phyloP scores from a whole-genome alignment of 1,284 basidiomycete species.

The Sparassis latifolia region DNA sequence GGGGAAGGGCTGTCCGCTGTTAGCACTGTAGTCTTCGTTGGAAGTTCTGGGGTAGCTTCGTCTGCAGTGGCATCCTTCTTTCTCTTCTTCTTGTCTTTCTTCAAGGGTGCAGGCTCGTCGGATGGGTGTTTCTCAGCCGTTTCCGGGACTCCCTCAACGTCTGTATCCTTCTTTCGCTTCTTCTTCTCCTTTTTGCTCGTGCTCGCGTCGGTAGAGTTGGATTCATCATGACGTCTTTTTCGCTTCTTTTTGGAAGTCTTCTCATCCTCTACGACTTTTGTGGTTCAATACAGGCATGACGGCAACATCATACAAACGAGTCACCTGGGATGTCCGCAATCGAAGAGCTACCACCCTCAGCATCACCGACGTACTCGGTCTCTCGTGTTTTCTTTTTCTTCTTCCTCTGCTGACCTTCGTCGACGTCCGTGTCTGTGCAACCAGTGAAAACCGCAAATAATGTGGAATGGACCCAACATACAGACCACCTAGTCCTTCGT shows the following conservation, averaged over 20 bases:
- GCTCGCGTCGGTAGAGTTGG: constrained; percentile 19
- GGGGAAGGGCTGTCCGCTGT: constrained; percentile 21
- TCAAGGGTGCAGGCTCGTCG: constrained; percentile 16
- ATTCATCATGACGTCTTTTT: constrained; percentile 21
- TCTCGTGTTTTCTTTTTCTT: constrained; percentile 17
- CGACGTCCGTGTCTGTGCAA: constrained; percentile 24
- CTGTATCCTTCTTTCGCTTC: constrained; percentile 22
- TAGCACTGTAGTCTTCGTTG: not conserved
- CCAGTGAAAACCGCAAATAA: not conserved
- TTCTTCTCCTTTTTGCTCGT: constrained; percentile 20
- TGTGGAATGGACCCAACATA: constrained; percentile 14
- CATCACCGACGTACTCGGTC: constrained; percentile 1
- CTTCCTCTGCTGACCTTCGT: constrained; percentile 19
- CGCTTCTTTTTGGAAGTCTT: constrained; percentile 12
- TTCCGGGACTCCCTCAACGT: constrained; percentile 1
- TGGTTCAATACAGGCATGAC: too few relatives aligned
- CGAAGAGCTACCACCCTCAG: not conserved
- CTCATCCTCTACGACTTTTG: not conserved
- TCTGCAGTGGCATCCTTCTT: constrained; percentile 2
- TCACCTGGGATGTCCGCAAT: not conserved
- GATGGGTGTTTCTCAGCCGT: constrained; percentile 16
- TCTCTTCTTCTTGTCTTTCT: constrained; percentile 21
- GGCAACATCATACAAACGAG: too few relatives aligned
- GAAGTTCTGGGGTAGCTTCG: constrained; percentile 16
- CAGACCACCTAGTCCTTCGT: constrained; percentile 19